phyloP scores from a whole-genome alignment of 1,284 basidiomycete genomes.

The Apiotrichum sp. region DNA sequence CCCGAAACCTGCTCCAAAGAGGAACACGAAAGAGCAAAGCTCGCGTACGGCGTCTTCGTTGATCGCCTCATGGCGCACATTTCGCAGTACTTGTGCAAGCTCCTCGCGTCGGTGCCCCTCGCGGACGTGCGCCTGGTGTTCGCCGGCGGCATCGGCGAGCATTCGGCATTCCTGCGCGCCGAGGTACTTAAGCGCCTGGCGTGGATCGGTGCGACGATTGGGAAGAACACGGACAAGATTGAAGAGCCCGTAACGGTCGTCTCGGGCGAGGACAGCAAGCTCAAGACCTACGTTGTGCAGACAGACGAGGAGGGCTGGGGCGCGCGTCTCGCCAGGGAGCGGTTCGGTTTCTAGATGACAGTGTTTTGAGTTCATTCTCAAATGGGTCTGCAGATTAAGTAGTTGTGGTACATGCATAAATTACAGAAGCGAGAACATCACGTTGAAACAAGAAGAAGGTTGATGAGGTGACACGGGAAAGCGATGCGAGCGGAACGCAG shows the following conservation, averaged over 20 bases:
- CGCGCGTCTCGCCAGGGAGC: conserved; percentile 33
- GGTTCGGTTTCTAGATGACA: conserved; percentile 26
- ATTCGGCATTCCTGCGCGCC: conserved; percentile 56
- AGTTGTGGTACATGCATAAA: too few relatives aligned
- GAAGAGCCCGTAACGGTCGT: conserved; percentile 41
- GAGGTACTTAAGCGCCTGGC: conserved; percentile 55
- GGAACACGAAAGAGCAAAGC: conserved; percentile 41
- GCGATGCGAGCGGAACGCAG: too few relatives aligned
- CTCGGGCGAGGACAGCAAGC: conserved; percentile 36
- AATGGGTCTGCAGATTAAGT: too few relatives aligned
- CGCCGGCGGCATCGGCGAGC: conserved; percentile 78
- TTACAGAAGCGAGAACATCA: too few relatives aligned
- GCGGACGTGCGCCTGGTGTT: conserved; percentile 67
- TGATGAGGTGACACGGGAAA: too few relatives aligned
- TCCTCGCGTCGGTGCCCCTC: conserved; percentile 49
- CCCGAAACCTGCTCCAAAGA: conserved; percentile 21
- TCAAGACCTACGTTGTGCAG: conserved; percentile 49
- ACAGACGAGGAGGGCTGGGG: conserved; percentile 51
- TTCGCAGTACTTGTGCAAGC: conserved; percentile 66
- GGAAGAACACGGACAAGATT: conserved; percentile 19
- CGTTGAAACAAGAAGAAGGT: too few relatives aligned
- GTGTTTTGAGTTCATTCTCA: too few relatives aligned
- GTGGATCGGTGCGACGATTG: conserved; percentile 58
- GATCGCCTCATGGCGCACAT: conserved; percentile 67
- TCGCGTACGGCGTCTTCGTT: conserved; percentile 68